Evolutionary conservation across 202 grass and related monocot species (phyloP), one percentile per base, ranked within the genome.

Genomic region (Schoenoplectus tabernaemontani): DNA sequence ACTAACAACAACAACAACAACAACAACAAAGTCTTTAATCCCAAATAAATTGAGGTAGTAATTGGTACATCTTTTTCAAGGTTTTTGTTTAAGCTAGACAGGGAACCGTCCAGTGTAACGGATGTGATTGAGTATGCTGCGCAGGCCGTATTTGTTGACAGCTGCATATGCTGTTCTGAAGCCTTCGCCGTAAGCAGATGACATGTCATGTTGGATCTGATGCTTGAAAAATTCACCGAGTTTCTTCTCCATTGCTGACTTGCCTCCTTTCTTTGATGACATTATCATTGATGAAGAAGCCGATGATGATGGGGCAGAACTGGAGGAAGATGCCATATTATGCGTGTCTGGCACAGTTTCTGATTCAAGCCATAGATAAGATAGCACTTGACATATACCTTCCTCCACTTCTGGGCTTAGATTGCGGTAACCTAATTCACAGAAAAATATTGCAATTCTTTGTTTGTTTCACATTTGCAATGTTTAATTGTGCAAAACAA

Each of bases 301-400:
- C 24, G 83, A 89, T 2, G 89, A 88, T 39, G 91, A 90, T 71
- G 87, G 83, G 6, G 89, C 77, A 1, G 64, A 58, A 20, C 78
- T 78, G 19, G 78, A 85, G 58, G 88, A 83, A 39, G 77, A 80
- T 76, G 83, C 78, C 54, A 42, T 1, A 47, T 64, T 80, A 2
- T 36, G 39, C 10, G 28, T 10, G 77, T 59, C 81, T n/a, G 94
- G 89, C 68, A 93, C 83, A 33, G 89, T 87, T 87, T 97, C 94
- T 3, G 94, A 90, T 69, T 97, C 94, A 23, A 97, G 83, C 94
- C 94, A 97, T 70, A 94, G 57, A 78, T 94, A 89, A 69, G 91
- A 90, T 81, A 97, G 90, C 33, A 97, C 91, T 78, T 97, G 94
- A 81, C 94, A 97, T 87, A 97, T 94, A 71, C 94, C 94, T 88